Evolutionary conservation across 495 filamentous ascomycete species (phyloP).

Genomic region (Cudoniella acicularis): DNA sequence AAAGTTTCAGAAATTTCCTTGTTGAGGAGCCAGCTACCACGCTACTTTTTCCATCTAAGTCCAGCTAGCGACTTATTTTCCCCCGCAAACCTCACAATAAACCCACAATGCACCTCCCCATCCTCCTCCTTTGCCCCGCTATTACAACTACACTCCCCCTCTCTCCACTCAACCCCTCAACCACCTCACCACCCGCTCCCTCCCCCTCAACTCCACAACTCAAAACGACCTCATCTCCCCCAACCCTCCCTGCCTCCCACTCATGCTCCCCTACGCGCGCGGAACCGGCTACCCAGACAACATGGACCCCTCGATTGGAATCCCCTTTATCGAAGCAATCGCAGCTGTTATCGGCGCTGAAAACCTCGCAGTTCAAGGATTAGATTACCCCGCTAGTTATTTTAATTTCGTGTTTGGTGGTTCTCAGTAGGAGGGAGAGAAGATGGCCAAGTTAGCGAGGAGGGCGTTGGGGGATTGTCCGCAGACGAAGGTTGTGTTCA

Average conservation of each 20-base stretch:
- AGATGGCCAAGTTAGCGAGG: conserved; percentile 17
- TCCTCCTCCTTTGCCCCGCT: neutral
- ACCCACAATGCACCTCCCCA: neutral
- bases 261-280: neutral
- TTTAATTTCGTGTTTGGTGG: conserved; percentile 30
- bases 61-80: no score
- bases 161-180: neutral
- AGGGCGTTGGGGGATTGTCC: conserved; percentile 36
- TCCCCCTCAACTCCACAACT: neutral
- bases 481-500: conserved; percentile 53
- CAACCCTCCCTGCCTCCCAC: neutral
- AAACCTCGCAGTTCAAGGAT: conserved; percentile 35
- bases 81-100: no score
- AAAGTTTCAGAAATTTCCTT: no score
- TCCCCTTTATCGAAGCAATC: conserved; percentile 24
- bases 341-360: conserved; percentile 22
- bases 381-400: conserved; percentile 33
- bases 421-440: conserved; percentile 23
- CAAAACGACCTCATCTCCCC: neutral
- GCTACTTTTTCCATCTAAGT: no score
- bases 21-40: no score
- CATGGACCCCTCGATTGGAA: neutral
- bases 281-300: neutral
- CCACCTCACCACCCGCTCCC: neutral
- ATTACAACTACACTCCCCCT: neutral